Evolutionary conservation across 2,329 filamentous ascomycete species (phyloP), one percentile per base, ranked within the genome.

Genomic region (Fusarium xylarioides): DNA sequence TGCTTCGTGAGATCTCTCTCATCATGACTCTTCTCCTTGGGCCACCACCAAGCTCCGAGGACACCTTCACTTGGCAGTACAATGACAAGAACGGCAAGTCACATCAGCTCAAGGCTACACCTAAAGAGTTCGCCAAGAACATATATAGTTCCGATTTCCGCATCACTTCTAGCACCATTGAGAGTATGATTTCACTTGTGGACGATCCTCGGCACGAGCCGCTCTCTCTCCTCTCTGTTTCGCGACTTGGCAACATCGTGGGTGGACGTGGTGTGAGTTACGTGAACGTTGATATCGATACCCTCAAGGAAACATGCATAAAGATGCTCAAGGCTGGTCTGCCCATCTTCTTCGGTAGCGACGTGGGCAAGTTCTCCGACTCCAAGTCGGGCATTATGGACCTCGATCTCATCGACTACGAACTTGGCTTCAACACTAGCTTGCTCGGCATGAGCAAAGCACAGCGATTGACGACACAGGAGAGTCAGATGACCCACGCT

Each of bases 301-400:
- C 88, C 1, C 90, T 97, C 74, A 97, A 97, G 82, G 79, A 84
- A 2, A 91, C 92, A 1, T 93, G 91, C 75, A 89, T 97, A 54
- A 86, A 88, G 35, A 96, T 95, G 93, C 88, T 97, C 54, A 89
- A 90, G 78, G 90, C 91, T 16, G 94, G 93, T 3, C 83, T 93
- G 10, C 94, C 95, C 15, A 89, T 97, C 56, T 97, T 97, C 87
- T 97, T 97, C 80, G 95, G 95, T 63, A 92, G 89, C 56, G 95
- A 97, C 77, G 94, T 97, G 0, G 94, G 94, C 70, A 93, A 97
- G 81, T 95, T 92, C 81, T 92, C 90, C 63, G 91, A 95, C 79
- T 85, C 83, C 0, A 76, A 76, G 3, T 86, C 87, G 5, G 94
- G 94, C 21, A 90, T 97, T 79, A 95, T 97, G 93, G 94, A 97